Evolutionary conservation across 1,139 yeast species (phyloP).

Genomic region (Sugiyamaella paludigena): DNA sequence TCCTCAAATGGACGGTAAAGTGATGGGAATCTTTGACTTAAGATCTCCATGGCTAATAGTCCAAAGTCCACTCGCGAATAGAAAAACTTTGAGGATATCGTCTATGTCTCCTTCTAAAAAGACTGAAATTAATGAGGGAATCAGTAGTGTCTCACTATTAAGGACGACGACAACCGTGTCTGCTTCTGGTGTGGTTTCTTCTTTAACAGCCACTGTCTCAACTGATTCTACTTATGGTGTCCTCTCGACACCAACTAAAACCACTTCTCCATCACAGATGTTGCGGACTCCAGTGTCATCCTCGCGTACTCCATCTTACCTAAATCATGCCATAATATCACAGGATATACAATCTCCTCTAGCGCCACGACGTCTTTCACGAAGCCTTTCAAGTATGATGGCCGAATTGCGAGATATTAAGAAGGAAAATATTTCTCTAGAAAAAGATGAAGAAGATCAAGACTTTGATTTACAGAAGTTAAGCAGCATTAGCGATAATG

Average conservation of each 20-base stretch:
- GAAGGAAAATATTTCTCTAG: neutral
- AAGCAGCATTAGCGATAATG: slow-evolving; percentile 5
- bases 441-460: slow-evolving; percentile 1
- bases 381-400: slow-evolving; percentile 42
- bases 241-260: slow-evolving; percentile 4
- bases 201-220: too few species aligned
- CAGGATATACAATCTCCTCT: slow-evolving; percentile 24
- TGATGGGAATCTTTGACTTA: slow-evolving; percentile 62
- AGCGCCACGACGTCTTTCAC: slow-evolving; percentile 30
- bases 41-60: slow-evolving; percentile 41
- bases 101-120: slow-evolving; percentile 28
- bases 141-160: slow-evolving; percentile 1
- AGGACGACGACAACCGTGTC: neutral
- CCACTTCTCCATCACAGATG: slow-evolving; percentile 9
- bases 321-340: slow-evolving; percentile 17
- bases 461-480: slow-evolving; percentile 9
- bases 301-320: slow-evolving; percentile 31
- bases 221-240: too few species aligned
- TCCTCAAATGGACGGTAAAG: slow-evolving; percentile 70
- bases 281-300: slow-evolving; percentile 17
- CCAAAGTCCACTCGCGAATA: slow-evolving; percentile 21
- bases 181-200: too few species aligned
- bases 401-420: slow-evolving; percentile 40
- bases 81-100: neutral
- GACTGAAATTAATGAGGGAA: slow-evolving; percentile 1